These are phyloP conservation scores for Pisolithus tinctorius DNA, from an alignment of 768 basidiomycete genomes.

Conservation along the genomic window DNA sequence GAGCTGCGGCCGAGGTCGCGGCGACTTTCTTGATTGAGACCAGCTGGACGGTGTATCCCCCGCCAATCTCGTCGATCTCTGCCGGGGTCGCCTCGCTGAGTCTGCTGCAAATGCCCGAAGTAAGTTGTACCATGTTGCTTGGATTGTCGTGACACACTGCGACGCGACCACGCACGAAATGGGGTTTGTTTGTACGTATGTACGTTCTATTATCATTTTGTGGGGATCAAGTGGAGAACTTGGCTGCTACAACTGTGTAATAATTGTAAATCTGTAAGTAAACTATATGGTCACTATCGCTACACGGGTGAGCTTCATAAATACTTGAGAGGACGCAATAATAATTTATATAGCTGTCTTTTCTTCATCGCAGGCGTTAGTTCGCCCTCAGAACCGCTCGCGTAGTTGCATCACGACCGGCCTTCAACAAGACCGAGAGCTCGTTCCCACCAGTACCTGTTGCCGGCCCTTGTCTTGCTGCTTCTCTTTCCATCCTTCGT, in stretches of 20 bases:
- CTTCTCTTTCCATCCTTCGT: slow-evolving; percentile 36
- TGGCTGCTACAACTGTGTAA: no score
- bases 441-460: slow-evolving; percentile 90
- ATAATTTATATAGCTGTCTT: not conserved
- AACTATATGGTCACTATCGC: no score
- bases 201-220: no score
- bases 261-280: no score
- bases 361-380: not conserved
- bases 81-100: slow-evolving; percentile 35
- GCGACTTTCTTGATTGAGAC: slow-evolving; percentile 78
- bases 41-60: slow-evolving; percentile 60
- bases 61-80: slow-evolving; percentile 23
- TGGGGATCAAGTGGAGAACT: no score
- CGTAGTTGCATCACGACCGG: slow-evolving; percentile 81
- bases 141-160: not conserved
- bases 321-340: no score
- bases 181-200: no score
- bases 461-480: slow-evolving; percentile 43
- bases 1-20: slow-evolving; percentile 21
- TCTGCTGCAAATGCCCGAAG: slow-evolving; percentile 48
- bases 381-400: slow-evolving; percentile 45
- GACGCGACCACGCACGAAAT: no score
- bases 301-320: no score
- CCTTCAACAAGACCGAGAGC: slow-evolving; percentile 75
- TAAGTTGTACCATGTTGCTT: slow-evolving; percentile 44